phyloP scores from a whole-genome alignment of 1,139 yeast species.

The Chernovozyma aurita region DNA sequence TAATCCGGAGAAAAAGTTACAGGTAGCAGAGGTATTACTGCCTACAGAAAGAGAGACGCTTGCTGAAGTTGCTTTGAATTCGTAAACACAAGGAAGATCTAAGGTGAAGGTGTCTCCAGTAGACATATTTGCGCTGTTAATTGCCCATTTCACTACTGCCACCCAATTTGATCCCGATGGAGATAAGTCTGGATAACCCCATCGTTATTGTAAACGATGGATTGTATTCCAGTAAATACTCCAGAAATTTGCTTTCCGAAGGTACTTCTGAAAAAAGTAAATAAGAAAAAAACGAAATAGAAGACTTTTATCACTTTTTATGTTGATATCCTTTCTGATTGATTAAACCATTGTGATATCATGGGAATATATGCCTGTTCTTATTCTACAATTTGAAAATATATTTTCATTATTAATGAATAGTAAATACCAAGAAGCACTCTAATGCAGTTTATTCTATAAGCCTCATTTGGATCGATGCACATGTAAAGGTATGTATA shows the following conservation, averaged over 20 bases:
- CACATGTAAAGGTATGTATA: no score
- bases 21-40: slow-evolving; percentile 20
- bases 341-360: no score
- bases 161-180: slow-evolving; percentile 2
- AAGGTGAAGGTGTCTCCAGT: slow-evolving; percentile 32
- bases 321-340: no score
- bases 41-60: slow-evolving; percentile 16
- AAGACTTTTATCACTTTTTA: no score
- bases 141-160: slow-evolving; percentile 21
- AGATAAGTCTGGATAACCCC: neutral
- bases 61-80: slow-evolving; percentile 18
- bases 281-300: neutral
- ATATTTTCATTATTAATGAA: no score
- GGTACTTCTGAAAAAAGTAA: neutral
- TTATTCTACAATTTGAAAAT: no score
- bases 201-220: neutral
- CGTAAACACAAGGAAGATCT: slow-evolving; percentile 27
- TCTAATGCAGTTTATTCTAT: no score
- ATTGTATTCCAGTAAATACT: neutral
- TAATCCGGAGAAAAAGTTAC: slow-evolving; percentile 21
- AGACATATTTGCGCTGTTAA: slow-evolving; percentile 12
- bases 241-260: neutral
- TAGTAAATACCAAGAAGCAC: no score
- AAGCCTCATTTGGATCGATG: no score
- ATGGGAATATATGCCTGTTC: no score